phyloP scores from a whole-genome alignment of 768 basidiomycete genomes.

The Coprinopsis marcescibilis region DNA sequence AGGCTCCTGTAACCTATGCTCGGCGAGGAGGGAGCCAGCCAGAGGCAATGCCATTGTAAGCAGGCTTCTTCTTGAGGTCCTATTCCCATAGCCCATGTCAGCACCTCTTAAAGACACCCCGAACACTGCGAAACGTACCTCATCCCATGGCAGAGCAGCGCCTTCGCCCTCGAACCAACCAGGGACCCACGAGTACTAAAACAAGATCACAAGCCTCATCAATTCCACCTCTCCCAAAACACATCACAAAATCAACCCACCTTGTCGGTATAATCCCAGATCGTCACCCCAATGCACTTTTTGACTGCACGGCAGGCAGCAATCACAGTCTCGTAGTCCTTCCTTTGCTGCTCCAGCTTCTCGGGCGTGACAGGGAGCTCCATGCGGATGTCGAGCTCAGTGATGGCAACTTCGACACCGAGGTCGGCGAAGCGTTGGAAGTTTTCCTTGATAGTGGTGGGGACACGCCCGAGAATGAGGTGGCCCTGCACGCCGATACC shows the following conservation, averaged over 20 bases:
- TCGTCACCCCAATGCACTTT: conserved; percentile 36
- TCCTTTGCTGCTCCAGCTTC: conserved; percentile 45
- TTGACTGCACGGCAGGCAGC: conserved; percentile 41
- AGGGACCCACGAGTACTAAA: conserved; percentile 36
- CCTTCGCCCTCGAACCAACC: conserved; percentile 31
- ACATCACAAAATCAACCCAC: conserved; percentile 10
- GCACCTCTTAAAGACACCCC: conserved; percentile 16
- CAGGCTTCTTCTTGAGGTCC: conserved; percentile 17
- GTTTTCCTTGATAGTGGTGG: conserved; percentile 40
- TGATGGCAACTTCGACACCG: conserved; percentile 60
- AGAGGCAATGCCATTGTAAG: conserved; percentile 15
- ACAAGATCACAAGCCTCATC: background rate
- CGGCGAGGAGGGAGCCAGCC: no score
- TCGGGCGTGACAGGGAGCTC: conserved; percentile 43
- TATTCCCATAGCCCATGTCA: conserved; percentile 18
- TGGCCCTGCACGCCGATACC: conserved; percentile 56
- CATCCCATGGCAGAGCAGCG: conserved; percentile 34
- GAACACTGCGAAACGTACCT: conserved; percentile 18
- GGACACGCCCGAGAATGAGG: conserved; percentile 51
- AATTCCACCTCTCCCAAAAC: background rate
- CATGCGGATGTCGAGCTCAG: conserved; percentile 60
- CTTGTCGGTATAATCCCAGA: conserved; percentile 41
- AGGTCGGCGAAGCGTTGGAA: conserved; percentile 47
- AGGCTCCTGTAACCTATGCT: no score
- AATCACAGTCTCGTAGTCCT: conserved; percentile 51